These are phyloP conservation scores for Aspergillus clavatus DNA, from an alignment of 2,329 filamentous ascomycete genomes.

Conservation along the genomic window DNA sequence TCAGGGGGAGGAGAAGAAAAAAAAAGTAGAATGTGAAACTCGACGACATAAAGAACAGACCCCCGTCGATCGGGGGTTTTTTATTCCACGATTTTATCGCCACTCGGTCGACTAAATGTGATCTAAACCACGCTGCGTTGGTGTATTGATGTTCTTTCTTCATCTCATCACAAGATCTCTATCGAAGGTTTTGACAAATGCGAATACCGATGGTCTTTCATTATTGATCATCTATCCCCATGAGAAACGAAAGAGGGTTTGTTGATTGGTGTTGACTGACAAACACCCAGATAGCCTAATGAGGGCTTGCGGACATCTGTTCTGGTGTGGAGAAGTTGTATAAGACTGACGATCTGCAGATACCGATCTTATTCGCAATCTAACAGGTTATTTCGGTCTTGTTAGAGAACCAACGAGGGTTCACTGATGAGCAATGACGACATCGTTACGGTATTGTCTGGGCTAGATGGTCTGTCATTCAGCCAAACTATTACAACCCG, in stretches of 20 bases:
- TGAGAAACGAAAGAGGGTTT: no score
- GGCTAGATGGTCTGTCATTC: not conserved
- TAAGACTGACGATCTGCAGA: not conserved
- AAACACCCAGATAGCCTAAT: not conserved
- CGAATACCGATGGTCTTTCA: no score
- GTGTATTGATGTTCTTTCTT: no score
- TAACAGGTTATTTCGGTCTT: not conserved
- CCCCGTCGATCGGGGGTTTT: no score
- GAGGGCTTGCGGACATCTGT: not conserved
- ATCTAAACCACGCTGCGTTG: no score
- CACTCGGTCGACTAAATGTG: no score
- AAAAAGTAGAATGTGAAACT: no score
- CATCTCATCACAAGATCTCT: no score
- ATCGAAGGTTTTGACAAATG: no score
- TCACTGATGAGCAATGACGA: not conserved
- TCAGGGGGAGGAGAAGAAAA: not conserved
- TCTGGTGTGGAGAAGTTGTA: not conserved
- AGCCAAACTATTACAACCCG: not conserved
- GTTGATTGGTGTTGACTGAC: not conserved
- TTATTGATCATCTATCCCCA: no score
- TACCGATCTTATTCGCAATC: not conserved
- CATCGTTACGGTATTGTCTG: not conserved
- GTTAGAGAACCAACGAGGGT: not conserved
- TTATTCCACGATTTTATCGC: no score
- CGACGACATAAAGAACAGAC: no score